phyloP scores from a whole-genome alignment of 2,329 filamentous ascomycete genomes.

The Fusarium sp. region DNA sequence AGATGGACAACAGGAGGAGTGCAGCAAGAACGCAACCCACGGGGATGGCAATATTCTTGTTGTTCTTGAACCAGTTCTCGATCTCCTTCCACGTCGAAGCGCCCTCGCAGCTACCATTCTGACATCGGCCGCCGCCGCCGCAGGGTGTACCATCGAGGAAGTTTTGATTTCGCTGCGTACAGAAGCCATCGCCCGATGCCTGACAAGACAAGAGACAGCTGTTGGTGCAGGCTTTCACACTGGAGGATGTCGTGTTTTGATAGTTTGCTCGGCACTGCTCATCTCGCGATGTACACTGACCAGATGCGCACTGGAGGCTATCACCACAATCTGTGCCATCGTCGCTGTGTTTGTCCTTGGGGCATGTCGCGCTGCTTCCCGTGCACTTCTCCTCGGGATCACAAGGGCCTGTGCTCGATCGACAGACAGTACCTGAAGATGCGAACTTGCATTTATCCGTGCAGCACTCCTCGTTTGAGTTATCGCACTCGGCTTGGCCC shows the following conservation, averaged over 20 bases:
- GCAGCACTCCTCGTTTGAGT: slow-evolving; percentile 85
- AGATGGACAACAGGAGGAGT: slow-evolving; percentile 74
- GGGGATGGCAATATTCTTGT: slow-evolving; percentile 86
- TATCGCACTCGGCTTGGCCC: slow-evolving; percentile 79
- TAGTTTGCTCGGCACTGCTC: slow-evolving; percentile 88
- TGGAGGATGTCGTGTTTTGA: slow-evolving; percentile 76
- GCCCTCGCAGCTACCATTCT: slow-evolving; percentile 81
- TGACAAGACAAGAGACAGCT: slow-evolving; percentile 83
- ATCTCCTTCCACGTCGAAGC: slow-evolving; percentile 76
- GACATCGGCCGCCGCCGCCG: slow-evolving; percentile 80
- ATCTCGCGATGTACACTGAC: slow-evolving; percentile 93
- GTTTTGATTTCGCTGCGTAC: slow-evolving; percentile 84
- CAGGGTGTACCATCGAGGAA: slow-evolving; percentile 94
- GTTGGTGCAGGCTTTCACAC: slow-evolving; percentile 77
- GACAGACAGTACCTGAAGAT: slow-evolving; percentile 77
- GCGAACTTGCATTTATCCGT: slow-evolving; percentile 73
- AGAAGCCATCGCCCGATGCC: slow-evolving; percentile 76
- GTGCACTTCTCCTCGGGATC: slow-evolving; percentile 87
- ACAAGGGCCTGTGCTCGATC: slow-evolving; percentile 80
- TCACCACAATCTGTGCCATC: slow-evolving; percentile 79
- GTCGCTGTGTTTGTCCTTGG: slow-evolving; percentile 72
- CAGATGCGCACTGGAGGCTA: slow-evolving; percentile 83
- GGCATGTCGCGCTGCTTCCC: slow-evolving; percentile 78
- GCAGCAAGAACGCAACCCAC: slow-evolving; percentile 77
- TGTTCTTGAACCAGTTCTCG: slow-evolving; percentile 76